Percentiles rank a stretch among this genome's conserved stretches.
These are phyloP conservation scores for Blakeslea trispora DNA, from an alignment of 371 early-diverging fungal genomes.

Conservation along the genomic window DNA sequence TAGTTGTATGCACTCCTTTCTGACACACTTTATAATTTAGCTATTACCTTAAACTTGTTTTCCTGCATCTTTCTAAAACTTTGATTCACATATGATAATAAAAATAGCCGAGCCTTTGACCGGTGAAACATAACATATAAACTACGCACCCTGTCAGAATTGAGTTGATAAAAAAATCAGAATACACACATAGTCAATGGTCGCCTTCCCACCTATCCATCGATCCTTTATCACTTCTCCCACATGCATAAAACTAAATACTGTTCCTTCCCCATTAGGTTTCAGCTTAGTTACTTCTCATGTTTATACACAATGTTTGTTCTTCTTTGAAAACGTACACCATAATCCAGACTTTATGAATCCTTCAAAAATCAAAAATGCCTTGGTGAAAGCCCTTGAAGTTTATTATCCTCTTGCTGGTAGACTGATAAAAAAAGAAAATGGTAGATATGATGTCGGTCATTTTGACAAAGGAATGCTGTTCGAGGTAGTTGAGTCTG, in stretches of 20 bases:
- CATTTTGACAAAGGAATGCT: slow-evolving; percentile 22
- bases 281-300: slow-evolving; percentile 20
- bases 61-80: background rate
- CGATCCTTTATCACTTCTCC: slow-evolving; percentile 11
- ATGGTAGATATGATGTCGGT: slow-evolving; percentile 15
- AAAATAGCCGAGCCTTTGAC: background rate
- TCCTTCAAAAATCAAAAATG: background rate
- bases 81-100: background rate
- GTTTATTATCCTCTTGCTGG: slow-evolving; percentile 17
- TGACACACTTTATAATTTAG: too few relatives aligned
- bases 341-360: slow-evolving; percentile 18
- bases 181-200: slow-evolving; percentile 6
- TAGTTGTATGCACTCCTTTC: background rate
- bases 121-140: slow-evolving; percentile 1
- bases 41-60: background rate
- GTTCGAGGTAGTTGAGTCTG: slow-evolving; percentile 16
- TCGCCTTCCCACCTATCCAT: slow-evolving; percentile 17
- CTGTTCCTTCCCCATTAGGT: slow-evolving; percentile 17
- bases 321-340: slow-evolving; percentile 14
- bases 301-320: slow-evolving; percentile 4
- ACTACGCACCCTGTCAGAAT: background rate
- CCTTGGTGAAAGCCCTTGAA: slow-evolving; percentile 4
- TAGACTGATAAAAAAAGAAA: slow-evolving; percentile 7
- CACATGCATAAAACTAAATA: background rate
- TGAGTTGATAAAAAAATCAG: background rate